A percentile compares a stretch with the other conserved stretches of the same genome.
Conservation (phyloP, 2,329 filamentous ascomycete genomes). For the Huntiella decipiens region DNA sequence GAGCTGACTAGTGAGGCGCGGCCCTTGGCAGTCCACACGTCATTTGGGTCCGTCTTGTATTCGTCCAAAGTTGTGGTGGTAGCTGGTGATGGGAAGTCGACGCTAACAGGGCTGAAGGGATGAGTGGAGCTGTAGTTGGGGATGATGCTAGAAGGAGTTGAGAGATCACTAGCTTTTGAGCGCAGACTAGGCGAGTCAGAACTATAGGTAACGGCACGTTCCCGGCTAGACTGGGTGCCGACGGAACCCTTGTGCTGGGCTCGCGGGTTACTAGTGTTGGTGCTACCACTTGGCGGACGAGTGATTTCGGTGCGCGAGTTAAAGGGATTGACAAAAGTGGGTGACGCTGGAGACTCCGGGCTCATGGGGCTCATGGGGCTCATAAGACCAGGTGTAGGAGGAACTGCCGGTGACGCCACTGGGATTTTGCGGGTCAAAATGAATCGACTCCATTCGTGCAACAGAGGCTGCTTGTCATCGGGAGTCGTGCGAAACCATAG, state of each 20-base stretch:
- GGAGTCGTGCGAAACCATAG: constrained; percentile 35
- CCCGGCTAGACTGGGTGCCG: constrained; percentile 27
- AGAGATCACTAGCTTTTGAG: constrained; percentile 43
- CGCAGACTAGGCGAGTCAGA: constrained; percentile 42
- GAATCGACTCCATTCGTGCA: constrained; percentile 41
- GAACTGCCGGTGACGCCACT: background rate
- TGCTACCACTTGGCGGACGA: constrained; percentile 26
- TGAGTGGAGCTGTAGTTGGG: constrained; percentile 3
- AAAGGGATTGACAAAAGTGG: constrained; percentile 36
- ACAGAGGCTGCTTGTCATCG: constrained; percentile 30
- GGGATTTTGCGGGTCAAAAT: constrained; percentile 26
- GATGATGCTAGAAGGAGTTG: constrained; percentile 32
- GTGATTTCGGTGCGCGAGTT: constrained; percentile 23
- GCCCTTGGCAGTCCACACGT: constrained; percentile 42
- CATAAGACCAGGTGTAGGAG: constrained; percentile 16
- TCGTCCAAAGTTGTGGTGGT: constrained; percentile 30
- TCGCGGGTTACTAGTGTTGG: constrained; percentile 16
- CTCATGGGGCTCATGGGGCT: constrained; percentile 19
- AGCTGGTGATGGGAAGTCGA: constrained; percentile 35
- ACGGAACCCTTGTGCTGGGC: constrained; percentile 30
- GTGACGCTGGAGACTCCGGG: constrained; percentile 30
- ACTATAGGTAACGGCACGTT: constrained; percentile 28
- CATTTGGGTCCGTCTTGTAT: constrained; percentile 31
- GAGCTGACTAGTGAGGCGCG: constrained; percentile 39
- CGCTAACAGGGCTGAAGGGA: constrained; percentile 26